These are phyloP conservation scores for Calonectria pseudoreteaudii DNA, from an alignment of 2,329 filamentous ascomycete species.

Conservation along the genomic window DNA sequence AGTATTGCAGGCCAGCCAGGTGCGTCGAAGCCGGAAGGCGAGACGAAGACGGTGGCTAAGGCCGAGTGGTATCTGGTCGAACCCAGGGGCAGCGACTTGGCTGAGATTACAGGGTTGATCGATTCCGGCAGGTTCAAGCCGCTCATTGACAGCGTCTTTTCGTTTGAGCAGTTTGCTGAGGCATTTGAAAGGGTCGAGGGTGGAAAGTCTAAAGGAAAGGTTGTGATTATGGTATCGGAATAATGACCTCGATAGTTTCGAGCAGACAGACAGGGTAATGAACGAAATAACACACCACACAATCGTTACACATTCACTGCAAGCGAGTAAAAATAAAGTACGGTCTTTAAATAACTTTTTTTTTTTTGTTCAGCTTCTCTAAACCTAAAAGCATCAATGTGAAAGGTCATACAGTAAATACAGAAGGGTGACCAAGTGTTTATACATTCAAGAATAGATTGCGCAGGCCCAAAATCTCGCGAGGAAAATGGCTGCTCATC, in stretches of 20 bases:
- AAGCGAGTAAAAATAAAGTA: not conserved
- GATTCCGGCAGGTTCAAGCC: slow-evolving; percentile 47
- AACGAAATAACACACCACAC: not conserved
- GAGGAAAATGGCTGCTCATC: slow-evolving; percentile 3
- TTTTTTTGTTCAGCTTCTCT: slow-evolving; percentile 27
- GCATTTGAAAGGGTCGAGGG: slow-evolving; percentile 52
- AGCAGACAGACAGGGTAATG: not conserved
- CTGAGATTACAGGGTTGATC: slow-evolving; percentile 49
- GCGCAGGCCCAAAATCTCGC: not conserved
- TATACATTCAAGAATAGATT: slow-evolving; percentile 27
- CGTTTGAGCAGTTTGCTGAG: slow-evolving; percentile 52
- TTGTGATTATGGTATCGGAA: slow-evolving; percentile 50
- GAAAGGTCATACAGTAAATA: slow-evolving; percentile 24
- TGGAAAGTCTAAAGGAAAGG: slow-evolving; percentile 52
- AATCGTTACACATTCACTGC: not conserved
- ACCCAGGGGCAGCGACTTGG: slow-evolving; percentile 50
- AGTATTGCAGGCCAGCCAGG: slow-evolving; percentile 48
- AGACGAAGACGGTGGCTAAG: slow-evolving; percentile 45
- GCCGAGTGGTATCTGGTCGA: slow-evolving; percentile 53
- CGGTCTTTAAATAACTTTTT: not conserved
- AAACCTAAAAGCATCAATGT: slow-evolving; percentile 12
- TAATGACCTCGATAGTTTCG: not conserved
- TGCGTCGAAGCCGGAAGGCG: slow-evolving; percentile 43
- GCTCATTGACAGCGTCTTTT: slow-evolving; percentile 52
- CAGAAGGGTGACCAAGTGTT: slow-evolving; percentile 27